These are phyloP conservation scores for Pseudovirgaria hyperparasitica DNA, from an alignment of 2,329 filamentous ascomycete species.

Conservation along the genomic window DNA sequence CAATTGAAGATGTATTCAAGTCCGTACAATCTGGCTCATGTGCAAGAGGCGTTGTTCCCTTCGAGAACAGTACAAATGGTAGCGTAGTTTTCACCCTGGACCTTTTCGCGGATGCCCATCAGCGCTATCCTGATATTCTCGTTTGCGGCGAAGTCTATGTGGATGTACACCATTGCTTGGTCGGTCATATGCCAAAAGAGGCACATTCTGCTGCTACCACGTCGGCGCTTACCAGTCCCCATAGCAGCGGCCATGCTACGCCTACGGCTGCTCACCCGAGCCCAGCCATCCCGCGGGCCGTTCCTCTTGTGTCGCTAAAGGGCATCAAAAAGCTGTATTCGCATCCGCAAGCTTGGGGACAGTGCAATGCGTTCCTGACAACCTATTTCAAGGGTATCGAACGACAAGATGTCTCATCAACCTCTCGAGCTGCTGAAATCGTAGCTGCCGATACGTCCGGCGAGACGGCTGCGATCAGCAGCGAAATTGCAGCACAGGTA, in stretches of 20 bases:
- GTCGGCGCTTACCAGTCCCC: constrained; percentile 9
- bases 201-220: constrained; percentile 1
- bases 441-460: constrained; percentile 48
- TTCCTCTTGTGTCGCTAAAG: constrained; percentile 39
- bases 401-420: constrained; percentile 72
- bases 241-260: constrained; percentile 35
- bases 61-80: constrained; percentile 94
- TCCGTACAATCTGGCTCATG: constrained; percentile 56
- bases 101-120: constrained; percentile 64
- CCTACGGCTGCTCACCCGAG: constrained; percentile 36
- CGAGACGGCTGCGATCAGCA: constrained; percentile 64
- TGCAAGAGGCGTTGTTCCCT: constrained; percentile 71
- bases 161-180: constrained; percentile 74
- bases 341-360: constrained; percentile 90
- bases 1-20: constrained; percentile 60
- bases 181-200: constrained; percentile 36
- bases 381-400: constrained; percentile 61
- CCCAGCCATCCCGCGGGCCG: constrained; percentile 32
- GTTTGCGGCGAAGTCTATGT: constrained; percentile 80
- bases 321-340: constrained; percentile 71
- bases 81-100: constrained; percentile 84
- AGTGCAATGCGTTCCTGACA: constrained; percentile 67
- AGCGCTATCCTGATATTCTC: constrained; percentile 51
- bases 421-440: constrained; percentile 71
- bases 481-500: constrained; percentile 56